phyloP scores from a whole-genome alignment of 2,329 filamentous ascomycete genomes.

The Clonostachys chloroleuca region DNA sequence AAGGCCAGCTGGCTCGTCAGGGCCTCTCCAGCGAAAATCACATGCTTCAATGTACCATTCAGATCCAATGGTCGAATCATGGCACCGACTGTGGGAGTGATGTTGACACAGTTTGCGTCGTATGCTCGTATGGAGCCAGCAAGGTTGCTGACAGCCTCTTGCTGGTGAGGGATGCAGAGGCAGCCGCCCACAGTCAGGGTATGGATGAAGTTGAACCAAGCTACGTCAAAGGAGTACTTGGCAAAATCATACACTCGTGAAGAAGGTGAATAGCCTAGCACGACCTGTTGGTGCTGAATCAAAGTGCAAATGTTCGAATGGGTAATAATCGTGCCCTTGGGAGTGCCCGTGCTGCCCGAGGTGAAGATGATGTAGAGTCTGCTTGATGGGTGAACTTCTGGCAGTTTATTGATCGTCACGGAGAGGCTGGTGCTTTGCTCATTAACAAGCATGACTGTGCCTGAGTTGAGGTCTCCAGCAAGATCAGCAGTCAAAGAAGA shows the following conservation, averaged over 20 bases:
- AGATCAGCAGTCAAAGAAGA: neutral
- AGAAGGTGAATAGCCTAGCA: constrained; percentile 2
- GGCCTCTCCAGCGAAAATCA: constrained; percentile 8
- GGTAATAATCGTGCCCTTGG: constrained; percentile 13
- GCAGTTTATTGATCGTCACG: too few species aligned
- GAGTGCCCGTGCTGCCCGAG: constrained; percentile 14
- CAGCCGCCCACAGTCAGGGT: constrained; percentile 30
- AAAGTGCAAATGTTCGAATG: constrained; percentile 6
- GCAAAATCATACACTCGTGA: constrained; percentile 12
- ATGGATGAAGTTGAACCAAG: constrained; percentile 5
- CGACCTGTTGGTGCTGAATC: neutral
- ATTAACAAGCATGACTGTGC: neutral
- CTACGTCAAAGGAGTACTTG: constrained; percentile 12
- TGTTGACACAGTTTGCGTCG: constrained; percentile 12
- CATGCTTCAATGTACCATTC: neutral
- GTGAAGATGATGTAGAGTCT: constrained; percentile 12
- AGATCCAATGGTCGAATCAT: neutral
- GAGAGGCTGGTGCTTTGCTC: neutral
- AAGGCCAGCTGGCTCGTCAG: constrained; percentile 4
- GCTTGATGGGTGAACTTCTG: neutral
- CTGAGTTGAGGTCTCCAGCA: too few species aligned
- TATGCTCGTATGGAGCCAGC: constrained; percentile 33
- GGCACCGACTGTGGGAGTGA: constrained; percentile 39
- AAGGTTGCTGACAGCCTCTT: constrained; percentile 41
- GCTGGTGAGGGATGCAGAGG: constrained; percentile 48